Percentiles rank a stretch among this genome's conserved stretches.
phyloP scores from a whole-genome alignment of 2,329 filamentous ascomycete genomes.

The Trichoderma sp. region DNA sequence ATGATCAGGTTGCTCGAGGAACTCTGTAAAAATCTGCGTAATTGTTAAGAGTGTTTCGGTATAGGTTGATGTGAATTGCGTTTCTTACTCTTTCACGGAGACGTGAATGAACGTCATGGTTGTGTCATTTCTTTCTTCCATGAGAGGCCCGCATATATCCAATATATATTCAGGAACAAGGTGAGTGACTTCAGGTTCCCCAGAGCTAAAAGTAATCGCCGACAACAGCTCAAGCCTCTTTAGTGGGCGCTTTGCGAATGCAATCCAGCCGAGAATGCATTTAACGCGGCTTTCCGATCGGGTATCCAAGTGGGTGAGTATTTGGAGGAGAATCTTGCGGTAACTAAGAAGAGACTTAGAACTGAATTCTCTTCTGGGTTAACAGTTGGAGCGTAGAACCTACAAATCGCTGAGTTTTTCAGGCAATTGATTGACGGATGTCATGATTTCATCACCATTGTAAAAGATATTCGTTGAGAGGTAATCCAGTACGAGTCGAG shows the following conservation, averaged over 20 bases:
- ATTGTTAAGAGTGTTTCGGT: not conserved
- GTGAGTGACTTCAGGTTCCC: not conserved
- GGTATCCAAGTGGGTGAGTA: not conserved
- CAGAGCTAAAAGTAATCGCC: not conserved
- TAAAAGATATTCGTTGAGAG: not conserved
- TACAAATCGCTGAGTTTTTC: not conserved
- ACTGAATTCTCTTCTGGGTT: rapidly evolving
- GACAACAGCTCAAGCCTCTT: not conserved
- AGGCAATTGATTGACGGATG: not conserved
- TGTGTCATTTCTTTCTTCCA: not conserved
- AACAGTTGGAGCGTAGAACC: rapidly evolving
- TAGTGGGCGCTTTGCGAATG: not conserved
- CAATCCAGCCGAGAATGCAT: not conserved
- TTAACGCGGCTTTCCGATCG: not conserved
- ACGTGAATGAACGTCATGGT: not conserved
- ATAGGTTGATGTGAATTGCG: not conserved
- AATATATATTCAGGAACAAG: not conserved
- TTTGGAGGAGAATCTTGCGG: not conserved
- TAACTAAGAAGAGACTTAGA: not conserved
- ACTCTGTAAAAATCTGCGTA: not conserved
- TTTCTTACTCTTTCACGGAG: not conserved
- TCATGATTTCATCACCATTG: not conserved
- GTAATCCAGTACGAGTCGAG: not conserved
- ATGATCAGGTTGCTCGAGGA: not conserved
- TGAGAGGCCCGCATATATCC: not conserved